A percentile compares a stretch with the other conserved stretches of the same genome.
These are phyloP conservation scores for Elsinoe ampelina DNA, from an alignment of 2,329 filamentous ascomycete genomes.

Conservation along the genomic window DNA sequence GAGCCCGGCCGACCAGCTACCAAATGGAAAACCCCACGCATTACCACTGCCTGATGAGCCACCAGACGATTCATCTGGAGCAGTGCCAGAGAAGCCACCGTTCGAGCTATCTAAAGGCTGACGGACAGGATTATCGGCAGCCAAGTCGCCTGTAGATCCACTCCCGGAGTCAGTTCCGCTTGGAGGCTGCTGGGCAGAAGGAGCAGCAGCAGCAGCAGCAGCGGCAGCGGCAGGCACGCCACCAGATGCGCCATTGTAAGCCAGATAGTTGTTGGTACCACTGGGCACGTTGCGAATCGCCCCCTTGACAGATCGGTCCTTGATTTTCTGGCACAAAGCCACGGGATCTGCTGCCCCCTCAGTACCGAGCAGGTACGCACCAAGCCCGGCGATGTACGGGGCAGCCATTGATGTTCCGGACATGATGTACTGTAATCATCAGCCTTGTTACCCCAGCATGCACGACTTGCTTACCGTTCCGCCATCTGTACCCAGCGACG, in stretches of 20 bases:
- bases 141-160: no score
- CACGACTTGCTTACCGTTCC: neutral
- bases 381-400: constrained; percentile 59
- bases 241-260: constrained; percentile 42
- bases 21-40: neutral
- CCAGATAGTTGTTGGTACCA: constrained; percentile 44
- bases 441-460: neutral
- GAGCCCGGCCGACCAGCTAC: neutral
- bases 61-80: neutral
- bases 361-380: constrained; percentile 56
- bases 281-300: constrained; percentile 35
- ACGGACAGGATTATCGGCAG: no score
- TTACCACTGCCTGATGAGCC: neutral
- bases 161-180: neutral
- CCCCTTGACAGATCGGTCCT: constrained; percentile 33
- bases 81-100: neutral
- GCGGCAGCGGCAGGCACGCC: neutral
- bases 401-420: constrained; percentile 57
- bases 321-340: constrained; percentile 41
- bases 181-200: neutral
- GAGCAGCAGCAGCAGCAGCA: neutral
- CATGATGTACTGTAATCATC: constrained; percentile 27
- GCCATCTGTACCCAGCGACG: constrained; percentile 24
- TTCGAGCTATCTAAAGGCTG: neutral
- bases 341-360: constrained; percentile 37